A percentile compares a stretch with the other conserved stretches of the same genome.
Conservation (phyloP, 225 moss, liverwort and hornwort genomes). For the Anthoceros angustus region DNA sequence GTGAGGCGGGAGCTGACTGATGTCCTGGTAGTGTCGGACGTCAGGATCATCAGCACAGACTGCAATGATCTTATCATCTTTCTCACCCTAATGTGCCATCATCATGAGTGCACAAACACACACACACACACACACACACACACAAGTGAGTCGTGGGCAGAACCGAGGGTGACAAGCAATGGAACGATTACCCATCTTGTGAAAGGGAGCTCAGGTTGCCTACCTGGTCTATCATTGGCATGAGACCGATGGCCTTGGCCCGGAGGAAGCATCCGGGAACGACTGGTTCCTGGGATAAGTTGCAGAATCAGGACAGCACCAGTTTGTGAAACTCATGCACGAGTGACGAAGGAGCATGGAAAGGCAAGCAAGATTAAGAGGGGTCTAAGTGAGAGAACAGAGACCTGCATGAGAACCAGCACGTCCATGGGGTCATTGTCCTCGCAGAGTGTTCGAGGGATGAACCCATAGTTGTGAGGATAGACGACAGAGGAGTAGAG, state of each 20-base stretch:
- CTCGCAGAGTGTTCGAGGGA: slow-evolving; percentile 85
- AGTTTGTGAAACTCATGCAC: no score
- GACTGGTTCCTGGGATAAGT: slow-evolving; percentile 57
- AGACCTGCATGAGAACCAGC: slow-evolving; percentile 88
- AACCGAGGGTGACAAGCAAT: no score
- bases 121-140: neutral
- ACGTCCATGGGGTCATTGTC: slow-evolving; percentile 87
- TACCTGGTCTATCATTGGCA: slow-evolving; percentile 99
- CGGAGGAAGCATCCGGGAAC: slow-evolving; percentile 81
- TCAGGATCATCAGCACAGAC: slow-evolving; percentile 94
- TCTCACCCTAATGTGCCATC: slow-evolving; percentile 44
- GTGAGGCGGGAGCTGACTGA: slow-evolving; percentile 79
- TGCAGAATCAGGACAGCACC: neutral
- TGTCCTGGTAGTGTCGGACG: slow-evolving; percentile 67
- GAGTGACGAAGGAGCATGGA: neutral
- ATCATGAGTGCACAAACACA: no score
- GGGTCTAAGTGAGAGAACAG: no score
- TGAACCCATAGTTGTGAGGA: slow-evolving; percentile 94
- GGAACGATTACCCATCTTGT: no score
- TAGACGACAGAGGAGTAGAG: slow-evolving; percentile 93
- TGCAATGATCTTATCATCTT: slow-evolving; percentile 96
- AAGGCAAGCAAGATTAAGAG: neutral
- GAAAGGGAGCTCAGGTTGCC: no score
- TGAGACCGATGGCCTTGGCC: slow-evolving; percentile 88
- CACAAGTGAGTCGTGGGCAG: neutral